Evolutionary conservation across 2,329 filamentous ascomycete species (phyloP), one percentile per base, ranked within the genome.

Genomic region (Colletotrichum shisoi): DNA sequence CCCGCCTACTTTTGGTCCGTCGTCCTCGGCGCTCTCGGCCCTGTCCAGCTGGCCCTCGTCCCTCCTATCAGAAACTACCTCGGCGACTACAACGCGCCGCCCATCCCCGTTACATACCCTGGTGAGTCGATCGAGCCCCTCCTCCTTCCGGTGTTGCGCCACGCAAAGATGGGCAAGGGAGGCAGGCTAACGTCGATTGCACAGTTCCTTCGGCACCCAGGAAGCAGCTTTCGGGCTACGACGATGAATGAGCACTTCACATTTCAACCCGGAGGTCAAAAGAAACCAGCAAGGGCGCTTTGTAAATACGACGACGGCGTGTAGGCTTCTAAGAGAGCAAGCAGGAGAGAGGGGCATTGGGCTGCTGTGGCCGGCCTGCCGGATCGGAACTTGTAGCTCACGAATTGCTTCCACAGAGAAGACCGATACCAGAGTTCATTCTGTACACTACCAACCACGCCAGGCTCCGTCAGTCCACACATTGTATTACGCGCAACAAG

Each of bases 1-100:
- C 95, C 95, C 58, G 93, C 93, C 67, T 91, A 93, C 82, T 96
- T 97, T 85, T 98, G 89, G 86, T 93, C 92, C 73, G 82, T 92
- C 74, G 76, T 92, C 66, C 82, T 98, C 71, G 94, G 92, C 72
- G 82, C 80, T 71, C 74, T 87, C 62, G 93, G 93, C 12, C 95
- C 94, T 42, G 79, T 91, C 64, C 81, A 87, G 65, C 82, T 96
- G 70, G 78, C 90, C 67, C 83, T 85, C 63, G 89, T 92, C 1
- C 93, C 94, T 49, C 91, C 92, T 54, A 82, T 96, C 72, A 84
- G 94, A 77, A 81, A 83, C 70, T 83, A 82, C 70, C 79, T 96
- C 64, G 94, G 94, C 73, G 93, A 97, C 77, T 81, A 88, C 72
- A 85, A 89, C 73, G 86, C 90, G 70, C 82, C 87, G 70, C 86